Evolutionary conservation across 2,329 filamentous ascomycete species (phyloP).

Genomic region (Hypoxylon sp.): DNA sequence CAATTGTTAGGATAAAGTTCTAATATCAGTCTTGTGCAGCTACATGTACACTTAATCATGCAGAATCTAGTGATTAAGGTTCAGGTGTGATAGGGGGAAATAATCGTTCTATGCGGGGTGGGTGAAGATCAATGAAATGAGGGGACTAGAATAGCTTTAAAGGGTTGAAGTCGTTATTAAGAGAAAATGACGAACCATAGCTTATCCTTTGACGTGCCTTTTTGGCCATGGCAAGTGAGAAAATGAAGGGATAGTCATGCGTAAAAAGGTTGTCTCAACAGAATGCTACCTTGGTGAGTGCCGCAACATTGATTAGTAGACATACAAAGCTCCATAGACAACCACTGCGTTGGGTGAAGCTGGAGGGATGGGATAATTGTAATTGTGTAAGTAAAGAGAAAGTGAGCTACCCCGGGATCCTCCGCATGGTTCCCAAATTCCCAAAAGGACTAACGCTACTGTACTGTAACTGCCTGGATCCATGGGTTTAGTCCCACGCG

Average conservation of each 20-base stretch:
- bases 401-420: neutral
- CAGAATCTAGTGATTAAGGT: constrained; percentile 3
- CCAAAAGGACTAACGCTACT: neutral
- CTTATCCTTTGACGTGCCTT: constrained; percentile 77
- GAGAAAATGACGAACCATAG: constrained; percentile 66
- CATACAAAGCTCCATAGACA: constrained; percentile 17
- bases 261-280: constrained; percentile 27
- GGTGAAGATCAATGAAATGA: constrained; percentile 37
- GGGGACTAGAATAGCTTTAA: constrained; percentile 18
- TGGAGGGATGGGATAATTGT: constrained; percentile 10
- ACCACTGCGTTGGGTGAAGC: constrained; percentile 3
- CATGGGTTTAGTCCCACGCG: constrained; percentile 3
- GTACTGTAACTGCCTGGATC: constrained; percentile 6
- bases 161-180: constrained; percentile 24
- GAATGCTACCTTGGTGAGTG: constrained; percentile 28
- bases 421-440: constrained; percentile 3
- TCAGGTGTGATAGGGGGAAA: constrained; percentile 14
- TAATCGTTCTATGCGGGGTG: constrained; percentile 47
- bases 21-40: constrained; percentile 1
- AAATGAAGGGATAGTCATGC: constrained; percentile 36
- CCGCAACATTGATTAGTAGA: constrained; percentile 13
- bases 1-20: constrained; percentile 29
- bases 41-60: constrained; percentile 8
- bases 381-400: neutral
- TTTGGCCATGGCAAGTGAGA: constrained; percentile 67